phyloP scores from a whole-genome alignment of 2,329 filamentous ascomycete genomes.

The Fusarium siculi region DNA sequence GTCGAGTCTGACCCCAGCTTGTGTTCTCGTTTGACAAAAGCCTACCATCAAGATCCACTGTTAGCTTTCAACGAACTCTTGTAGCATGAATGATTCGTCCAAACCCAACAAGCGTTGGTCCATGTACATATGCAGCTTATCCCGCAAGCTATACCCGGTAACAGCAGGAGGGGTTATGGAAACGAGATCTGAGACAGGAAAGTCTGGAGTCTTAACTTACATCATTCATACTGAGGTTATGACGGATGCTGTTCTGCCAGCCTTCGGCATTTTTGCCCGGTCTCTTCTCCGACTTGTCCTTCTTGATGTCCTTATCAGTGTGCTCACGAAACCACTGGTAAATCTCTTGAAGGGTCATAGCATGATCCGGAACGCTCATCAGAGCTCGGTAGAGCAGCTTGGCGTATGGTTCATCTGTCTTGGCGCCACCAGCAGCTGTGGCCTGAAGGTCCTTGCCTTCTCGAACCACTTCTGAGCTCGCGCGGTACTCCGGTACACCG shows the following conservation, averaged over 20 bases:
- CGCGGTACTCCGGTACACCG: conserved; percentile 6
- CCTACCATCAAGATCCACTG: conserved; percentile 43
- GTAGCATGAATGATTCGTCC: not conserved
- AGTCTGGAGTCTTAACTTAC: conserved; percentile 61
- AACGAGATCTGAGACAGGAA: conserved; percentile 22
- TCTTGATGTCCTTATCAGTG: conserved; percentile 80
- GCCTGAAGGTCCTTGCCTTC: conserved; percentile 16
- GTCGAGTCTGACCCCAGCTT: conserved; percentile 44
- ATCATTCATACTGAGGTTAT: conserved; percentile 95
- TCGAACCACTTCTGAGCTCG: conserved; percentile 20
- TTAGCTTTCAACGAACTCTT: conserved; percentile 22
- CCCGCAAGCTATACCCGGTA: conserved; percentile 10
- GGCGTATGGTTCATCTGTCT: conserved; percentile 77
- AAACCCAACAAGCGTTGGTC: conserved; percentile 16
- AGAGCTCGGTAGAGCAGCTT: conserved; percentile 83
- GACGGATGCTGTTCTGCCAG: conserved; percentile 96
- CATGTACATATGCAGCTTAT: conserved; percentile 18
- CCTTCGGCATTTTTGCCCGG: conserved; percentile 62
- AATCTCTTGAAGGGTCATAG: conserved; percentile 85
- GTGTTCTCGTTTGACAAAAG: conserved; percentile 55
- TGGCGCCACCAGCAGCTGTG: conserved; percentile 16
- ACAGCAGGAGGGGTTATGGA: conserved; percentile 4
- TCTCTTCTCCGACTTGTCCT: conserved; percentile 52
- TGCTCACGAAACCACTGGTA: conserved; percentile 90
- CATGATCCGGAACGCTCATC: conserved; percentile 70